These are phyloP conservation scores for Opeltia flavorubescens DNA, from an alignment of 495 filamentous ascomycete species.

Conservation along the genomic window DNA sequence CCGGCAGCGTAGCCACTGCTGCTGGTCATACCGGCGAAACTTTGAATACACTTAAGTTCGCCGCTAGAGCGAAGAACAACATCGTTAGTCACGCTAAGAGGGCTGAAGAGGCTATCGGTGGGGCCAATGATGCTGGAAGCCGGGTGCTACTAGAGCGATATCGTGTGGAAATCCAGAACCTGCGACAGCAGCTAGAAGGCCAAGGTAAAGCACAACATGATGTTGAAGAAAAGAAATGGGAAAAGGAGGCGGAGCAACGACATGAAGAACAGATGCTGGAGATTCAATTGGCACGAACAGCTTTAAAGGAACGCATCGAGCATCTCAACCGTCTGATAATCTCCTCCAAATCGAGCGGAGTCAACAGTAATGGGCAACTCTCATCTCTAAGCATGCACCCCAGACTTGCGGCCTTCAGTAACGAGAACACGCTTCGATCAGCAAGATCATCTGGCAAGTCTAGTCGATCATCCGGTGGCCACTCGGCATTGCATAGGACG, in stretches of 20 bases:
- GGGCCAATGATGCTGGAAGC: slow-evolving; percentile 44
- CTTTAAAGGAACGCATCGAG: slow-evolving; percentile 92
- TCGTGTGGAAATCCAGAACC: slow-evolving; percentile 78
- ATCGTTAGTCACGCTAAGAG: slow-evolving; percentile 95
- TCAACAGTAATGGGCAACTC: slow-evolving; percentile 60
- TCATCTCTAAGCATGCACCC: slow-evolving; percentile 59
- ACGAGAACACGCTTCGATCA: slow-evolving; percentile 19
- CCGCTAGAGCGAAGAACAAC: slow-evolving; percentile 89
- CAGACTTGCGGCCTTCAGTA: slow-evolving; percentile 40
- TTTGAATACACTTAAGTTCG: slow-evolving; percentile 92
- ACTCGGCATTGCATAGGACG: slow-evolving; percentile 51
- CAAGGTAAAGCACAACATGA: slow-evolving; percentile 58
- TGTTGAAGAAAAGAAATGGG: slow-evolving; percentile 51
- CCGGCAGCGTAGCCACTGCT: slow-evolving; percentile 45
- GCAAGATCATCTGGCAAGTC: slow-evolving; percentile 32
- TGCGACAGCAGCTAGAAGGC: slow-evolving; percentile 66
- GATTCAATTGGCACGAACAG: slow-evolving; percentile 92
- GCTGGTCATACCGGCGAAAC: slow-evolving; percentile 70
- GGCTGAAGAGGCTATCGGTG: slow-evolving; percentile 74
- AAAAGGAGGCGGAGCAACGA: slow-evolving; percentile 67
- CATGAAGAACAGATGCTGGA: slow-evolving; percentile 97
- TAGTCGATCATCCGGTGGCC: slow-evolving; percentile 56
- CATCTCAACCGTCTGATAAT: slow-evolving; percentile 92
- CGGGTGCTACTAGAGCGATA: slow-evolving; percentile 85
- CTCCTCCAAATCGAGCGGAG: slow-evolving; percentile 86